Conservation (phyloP, 2,329 filamentous ascomycete species). For the Myriosclerotinia scirpicola region DNA sequence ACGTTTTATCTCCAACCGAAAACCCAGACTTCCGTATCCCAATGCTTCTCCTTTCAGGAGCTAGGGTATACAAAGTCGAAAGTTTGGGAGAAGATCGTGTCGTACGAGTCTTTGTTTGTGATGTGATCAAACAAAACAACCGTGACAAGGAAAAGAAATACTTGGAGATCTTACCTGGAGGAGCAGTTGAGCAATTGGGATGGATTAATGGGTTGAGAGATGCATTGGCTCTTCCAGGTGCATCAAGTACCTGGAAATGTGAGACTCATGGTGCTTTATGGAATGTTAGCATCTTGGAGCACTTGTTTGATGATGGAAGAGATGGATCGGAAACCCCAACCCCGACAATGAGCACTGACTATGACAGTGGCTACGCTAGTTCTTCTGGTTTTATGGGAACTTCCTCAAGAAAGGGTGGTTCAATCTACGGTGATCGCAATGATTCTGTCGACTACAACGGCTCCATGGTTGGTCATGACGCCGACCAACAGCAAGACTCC, state of each 20-base stretch:
- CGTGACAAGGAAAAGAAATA: conserved; percentile 6
- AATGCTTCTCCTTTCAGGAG: conserved; percentile 1
- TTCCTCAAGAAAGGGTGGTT: neutral
- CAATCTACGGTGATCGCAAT: too few relatives aligned
- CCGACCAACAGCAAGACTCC: neutral
- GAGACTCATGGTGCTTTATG: neutral
- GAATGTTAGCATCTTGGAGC: conserved; percentile 5
- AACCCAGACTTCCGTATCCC: conserved; percentile 4
- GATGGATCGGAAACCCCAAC: neutral
- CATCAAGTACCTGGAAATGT: conserved; percentile 12
- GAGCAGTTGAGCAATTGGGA: neutral
- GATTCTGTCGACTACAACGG: too few relatives aligned
- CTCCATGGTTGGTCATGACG: too few relatives aligned
- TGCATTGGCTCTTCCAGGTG: neutral
- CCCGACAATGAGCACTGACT: neutral
- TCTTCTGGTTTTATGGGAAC: neutral
- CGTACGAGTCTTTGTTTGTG: conserved; percentile 1
- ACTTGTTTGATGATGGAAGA: neutral
- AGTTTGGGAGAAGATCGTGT: neutral
- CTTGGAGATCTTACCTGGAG: neutral
- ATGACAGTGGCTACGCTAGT: conserved; percentile 1
- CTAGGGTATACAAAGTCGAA: neutral
- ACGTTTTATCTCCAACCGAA: neutral
- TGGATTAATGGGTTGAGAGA: neutral
- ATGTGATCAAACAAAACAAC: neutral